Evolutionary conservation across 139 green algal species (phyloP), one percentile per base, ranked within the genome.

Genomic region (Mychonastes homosphaera): DNA sequence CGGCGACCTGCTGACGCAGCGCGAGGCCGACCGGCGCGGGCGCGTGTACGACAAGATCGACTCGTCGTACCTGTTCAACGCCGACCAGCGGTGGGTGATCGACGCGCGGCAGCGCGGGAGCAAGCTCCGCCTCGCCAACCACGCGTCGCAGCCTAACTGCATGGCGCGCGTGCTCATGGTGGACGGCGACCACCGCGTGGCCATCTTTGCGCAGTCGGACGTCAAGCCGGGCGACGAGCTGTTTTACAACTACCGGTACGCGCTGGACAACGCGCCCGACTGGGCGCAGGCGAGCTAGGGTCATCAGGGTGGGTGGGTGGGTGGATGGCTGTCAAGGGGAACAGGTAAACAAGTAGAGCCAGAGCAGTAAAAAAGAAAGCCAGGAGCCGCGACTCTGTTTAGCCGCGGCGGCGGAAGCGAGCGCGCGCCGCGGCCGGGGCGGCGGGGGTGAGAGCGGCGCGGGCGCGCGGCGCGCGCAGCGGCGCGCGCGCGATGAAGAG

Each of bases 71-170:
- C 79, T 97, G 21, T 97, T 97, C 72, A 78, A 90, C 71, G 74
- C 95, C 33, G 94, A 94, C 71, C 56, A 71, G 40, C 44, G 89
- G 49, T 90, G 71, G 69, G 85, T 95, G 50, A 67, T 96, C 32
- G 88, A 96, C 40, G 88, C 88, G 2, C 70, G 69, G 21, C 56
- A 70, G 19, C 47, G 62, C 16, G 89, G 89, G 50, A 94, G 95
- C 80, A 95, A 94, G 73, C 76, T 97, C 52, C 75, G 85, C 47
- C 92, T 89, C 63, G 80, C 80, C 45, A 93, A 93, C 69, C 85
- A 93, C 71, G 58, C 48, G 59, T 53, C 40, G 26, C 26, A 50
- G 12, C 53, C 62, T 24, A 69, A 69, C 49, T 60, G 60, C 49
- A 16, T 18, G 28, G 28, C 60, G 19, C 18, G 60, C 40, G 27